Base-by-base conservation (phyloP, 2,329 filamentous ascomycete genomes). In the Colletotrichum salicis region DNA sequence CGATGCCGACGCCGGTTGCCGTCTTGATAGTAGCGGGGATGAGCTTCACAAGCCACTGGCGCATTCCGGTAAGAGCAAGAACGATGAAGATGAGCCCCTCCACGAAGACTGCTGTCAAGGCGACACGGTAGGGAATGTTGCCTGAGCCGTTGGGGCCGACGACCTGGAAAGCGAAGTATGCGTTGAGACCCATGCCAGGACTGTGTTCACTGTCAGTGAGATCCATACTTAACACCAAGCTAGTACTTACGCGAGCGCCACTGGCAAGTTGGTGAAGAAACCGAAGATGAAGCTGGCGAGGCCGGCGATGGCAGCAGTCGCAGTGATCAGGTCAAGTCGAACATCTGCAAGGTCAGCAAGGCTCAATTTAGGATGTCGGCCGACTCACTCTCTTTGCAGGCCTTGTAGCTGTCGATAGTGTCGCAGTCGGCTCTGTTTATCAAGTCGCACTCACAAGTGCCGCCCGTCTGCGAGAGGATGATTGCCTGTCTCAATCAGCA, bases 261-360 rank as follows among this genome's bases (percentile, higher is more conserved):
- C 92, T 0, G 94, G 94, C 64, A 96, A 87, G 76, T 97, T 97
- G 33, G 94, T 94, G 64, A 95, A 86, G 24, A 96, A 86, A 4
- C 94, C 94, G 83, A 97, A 96, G 71, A 88, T 85, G 76, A 97
- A 91, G 29, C 91, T 93, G 1, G 92, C 88, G 70, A 96, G 84
- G 7, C 93, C 94, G 6, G 93, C 86, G 63, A 96, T 89, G 11
- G 93, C 93, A n/a, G 94, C 92, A 0, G 94, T 97, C 4, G 93
- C 93, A 1, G 94, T 97, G 69, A 96, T 91, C 22, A 96, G 84
- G 79, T 97, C 94, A 37, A 92, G 89, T 75, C 93, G 92, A 73
- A 97, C 81, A 56, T 86, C 90, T 86, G 65, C 1, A 41, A 13
- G 52, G 27, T 66, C 22, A 75, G 71, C 73, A 13, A 10, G 11